Conservation (phyloP, 345 rosid genomes). For the Murraya koenigii region DNA sequence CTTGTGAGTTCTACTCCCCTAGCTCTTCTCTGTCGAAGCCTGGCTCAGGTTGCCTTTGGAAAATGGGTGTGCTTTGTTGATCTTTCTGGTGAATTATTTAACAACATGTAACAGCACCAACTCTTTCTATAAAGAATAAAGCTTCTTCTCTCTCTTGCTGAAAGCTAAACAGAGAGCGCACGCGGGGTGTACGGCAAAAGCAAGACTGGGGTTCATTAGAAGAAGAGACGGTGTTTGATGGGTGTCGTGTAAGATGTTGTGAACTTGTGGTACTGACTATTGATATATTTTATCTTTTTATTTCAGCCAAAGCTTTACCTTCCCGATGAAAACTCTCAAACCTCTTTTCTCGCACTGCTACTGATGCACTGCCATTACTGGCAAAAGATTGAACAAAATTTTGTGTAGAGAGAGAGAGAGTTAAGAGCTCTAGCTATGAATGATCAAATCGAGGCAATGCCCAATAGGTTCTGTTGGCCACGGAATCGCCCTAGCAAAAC, state of each 20-base stretch:
- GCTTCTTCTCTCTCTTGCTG: constrained; percentile 9
- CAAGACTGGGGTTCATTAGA: not conserved
- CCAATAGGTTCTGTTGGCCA: constrained; percentile 19
- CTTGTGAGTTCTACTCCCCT: constrained; percentile 24
- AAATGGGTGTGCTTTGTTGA: constrained; percentile 36
- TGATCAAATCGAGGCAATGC: constrained; percentile 62
- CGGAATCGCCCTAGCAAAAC: constrained; percentile 13
- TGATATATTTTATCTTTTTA: not conserved
- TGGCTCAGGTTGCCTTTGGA: constrained; percentile 40
- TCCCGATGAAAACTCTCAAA: constrained; percentile 72
- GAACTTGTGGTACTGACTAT: too few relatives aligned
- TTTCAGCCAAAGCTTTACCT: constrained; percentile 47
- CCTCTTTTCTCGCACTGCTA: constrained; percentile 55
- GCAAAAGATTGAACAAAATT: constrained; percentile 33
- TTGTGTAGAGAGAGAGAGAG: constrained; percentile 19
- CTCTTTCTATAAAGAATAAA: constrained; percentile 15
- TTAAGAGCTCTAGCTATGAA: constrained; percentile 20
- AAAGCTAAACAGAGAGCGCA: constrained; percentile 23
- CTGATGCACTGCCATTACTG: constrained; percentile 70
- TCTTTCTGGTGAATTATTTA: constrained; percentile 21
- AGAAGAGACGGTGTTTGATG: not conserved
- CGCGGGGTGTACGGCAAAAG: constrained; percentile 14
- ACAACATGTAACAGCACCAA: constrained; percentile 19
- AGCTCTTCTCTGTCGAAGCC: constrained; percentile 26
- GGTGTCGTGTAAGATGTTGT: not conserved